These are phyloP conservation scores for Piper betle DNA, from an alignment of 164 flowering plant genomes.

Conservation along the genomic window DNA sequence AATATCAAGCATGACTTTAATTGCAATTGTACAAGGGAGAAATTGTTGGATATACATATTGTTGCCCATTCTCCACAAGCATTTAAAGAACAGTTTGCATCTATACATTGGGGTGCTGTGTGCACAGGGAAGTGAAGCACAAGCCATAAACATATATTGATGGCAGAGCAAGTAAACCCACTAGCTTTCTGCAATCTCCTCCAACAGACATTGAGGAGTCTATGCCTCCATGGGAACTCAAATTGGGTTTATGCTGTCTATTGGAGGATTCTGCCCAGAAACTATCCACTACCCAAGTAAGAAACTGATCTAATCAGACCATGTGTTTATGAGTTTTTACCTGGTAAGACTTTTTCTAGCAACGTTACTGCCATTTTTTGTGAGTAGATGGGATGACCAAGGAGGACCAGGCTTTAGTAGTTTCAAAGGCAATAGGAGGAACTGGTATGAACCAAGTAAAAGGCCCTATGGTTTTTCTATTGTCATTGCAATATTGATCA, in stretches of 20 bases:
- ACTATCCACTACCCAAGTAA: constrained; percentile 96
- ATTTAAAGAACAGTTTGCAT: constrained; percentile 25
- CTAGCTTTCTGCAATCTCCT: constrained; percentile 87
- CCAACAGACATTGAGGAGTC: constrained; percentile 85
- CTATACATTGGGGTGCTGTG: constrained; percentile 15
- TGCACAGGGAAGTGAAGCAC: constrained; percentile 8
- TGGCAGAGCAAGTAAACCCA: constrained; percentile 78
- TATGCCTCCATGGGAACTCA: constrained; percentile 70
- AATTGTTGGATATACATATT: constrained; percentile 19
- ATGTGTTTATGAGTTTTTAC: neutral
- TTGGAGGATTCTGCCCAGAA: constrained; percentile 97
- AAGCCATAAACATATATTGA: constrained; percentile 7
- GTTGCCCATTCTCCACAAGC: constrained; percentile 18
- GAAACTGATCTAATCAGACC: constrained; percentile 4
- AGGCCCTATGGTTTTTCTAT: neutral
- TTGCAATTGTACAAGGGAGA: constrained; percentile 9
- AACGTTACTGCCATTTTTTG: neutral
- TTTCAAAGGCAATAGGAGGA: constrained; percentile 91
- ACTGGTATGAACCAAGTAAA: constrained; percentile 44
- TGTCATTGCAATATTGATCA: neutral
- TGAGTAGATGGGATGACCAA: constrained; percentile 79
- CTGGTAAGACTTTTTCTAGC: neutral
- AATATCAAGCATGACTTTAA: constrained; percentile 13
- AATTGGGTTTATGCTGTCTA: constrained; percentile 98
- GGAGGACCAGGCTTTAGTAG: constrained; percentile 69